A percentile compares a stretch with the other conserved stretches of the same genome.
Evolutionary conservation across 345 rosid genomes (phyloP).

Genomic region (Aurinia saxatilis): DNA sequence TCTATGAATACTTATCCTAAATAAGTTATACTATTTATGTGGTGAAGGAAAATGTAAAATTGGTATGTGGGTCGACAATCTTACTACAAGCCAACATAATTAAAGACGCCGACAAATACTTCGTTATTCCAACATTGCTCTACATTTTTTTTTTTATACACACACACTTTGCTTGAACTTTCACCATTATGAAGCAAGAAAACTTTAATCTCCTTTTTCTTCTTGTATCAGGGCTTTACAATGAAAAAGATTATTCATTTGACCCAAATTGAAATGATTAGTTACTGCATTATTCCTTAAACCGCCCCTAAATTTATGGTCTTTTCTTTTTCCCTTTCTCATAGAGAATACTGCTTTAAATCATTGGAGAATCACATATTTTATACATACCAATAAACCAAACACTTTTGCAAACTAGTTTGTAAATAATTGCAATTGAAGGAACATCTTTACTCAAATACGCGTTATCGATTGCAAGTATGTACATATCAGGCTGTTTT

Average conservation of each 20-base stretch:
- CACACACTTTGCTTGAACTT: conserved; percentile 4
- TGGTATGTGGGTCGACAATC: conserved; percentile 1
- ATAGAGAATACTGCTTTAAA: not conserved
- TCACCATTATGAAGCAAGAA: not conserved
- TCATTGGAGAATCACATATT: not conserved
- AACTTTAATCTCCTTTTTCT: conserved; percentile 9
- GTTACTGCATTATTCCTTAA: not conserved
- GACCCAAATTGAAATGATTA: conserved; percentile 18
- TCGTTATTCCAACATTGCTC: not conserved
- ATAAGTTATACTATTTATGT: conserved; percentile 9
- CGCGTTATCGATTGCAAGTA: not conserved
- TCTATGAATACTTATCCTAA: conserved; percentile 13
- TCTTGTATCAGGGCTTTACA: conserved; percentile 1
- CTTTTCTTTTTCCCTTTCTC: not conserved
- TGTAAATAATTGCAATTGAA: not conserved
- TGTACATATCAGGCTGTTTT: not conserved
- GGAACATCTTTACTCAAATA: not conserved
- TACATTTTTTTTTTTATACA: not conserved
- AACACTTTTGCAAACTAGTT: not conserved
- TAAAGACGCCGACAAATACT: conserved; percentile 19
- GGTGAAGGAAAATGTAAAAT: conserved; percentile 19
- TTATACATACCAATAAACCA: not conserved
- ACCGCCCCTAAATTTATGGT: not conserved
- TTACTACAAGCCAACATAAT: conserved; percentile 10
- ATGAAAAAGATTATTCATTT: not conserved